These are phyloP conservation scores for Hymenoscyphus fructigenus DNA, from an alignment of 2,329 filamentous ascomycete species.

Conservation along the genomic window DNA sequence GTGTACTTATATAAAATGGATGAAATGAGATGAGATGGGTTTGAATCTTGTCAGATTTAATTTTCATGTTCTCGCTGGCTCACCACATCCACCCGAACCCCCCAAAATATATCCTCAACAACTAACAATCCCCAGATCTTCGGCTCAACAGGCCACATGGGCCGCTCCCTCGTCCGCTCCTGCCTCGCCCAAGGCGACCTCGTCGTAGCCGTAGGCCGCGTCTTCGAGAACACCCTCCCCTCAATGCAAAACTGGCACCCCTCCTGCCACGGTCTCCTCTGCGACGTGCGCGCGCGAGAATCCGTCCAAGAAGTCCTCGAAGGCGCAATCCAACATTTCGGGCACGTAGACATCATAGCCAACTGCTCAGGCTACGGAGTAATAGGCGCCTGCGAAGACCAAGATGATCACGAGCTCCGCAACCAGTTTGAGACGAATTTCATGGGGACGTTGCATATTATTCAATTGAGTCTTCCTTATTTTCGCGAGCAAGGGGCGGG, in stretches of 20 bases:
- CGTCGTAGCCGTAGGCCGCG: conserved; percentile 82
- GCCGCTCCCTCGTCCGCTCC: conserved; percentile 81
- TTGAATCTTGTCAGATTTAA: not conserved
- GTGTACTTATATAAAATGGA: not conserved
- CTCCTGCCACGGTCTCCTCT: conserved; percentile 77
- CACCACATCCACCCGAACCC: not conserved
- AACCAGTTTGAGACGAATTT: conserved; percentile 99
- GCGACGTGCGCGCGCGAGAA: conserved; percentile 81
- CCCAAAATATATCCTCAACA: not conserved
- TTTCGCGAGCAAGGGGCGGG: conserved; percentile 75
- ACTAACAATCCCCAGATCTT: conserved; percentile 62
- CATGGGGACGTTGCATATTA: conserved; percentile 90
- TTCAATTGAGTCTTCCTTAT: conserved; percentile 83
- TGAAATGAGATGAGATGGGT: not conserved
- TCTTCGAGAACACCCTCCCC: conserved; percentile 70
- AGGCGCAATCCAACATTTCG: conserved; percentile 70
- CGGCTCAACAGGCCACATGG: conserved; percentile 96
- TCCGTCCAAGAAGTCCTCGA: conserved; percentile 74
- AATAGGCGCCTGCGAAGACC: conserved; percentile 93
- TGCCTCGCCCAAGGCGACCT: conserved; percentile 78
- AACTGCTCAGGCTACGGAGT: conserved; percentile 96
- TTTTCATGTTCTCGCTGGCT: not conserved
- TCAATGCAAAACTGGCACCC: conserved; percentile 70
- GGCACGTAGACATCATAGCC: conserved; percentile 81
- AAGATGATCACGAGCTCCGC: conserved; percentile 90